Evolutionary conservation across 257 asterid species (phyloP), one percentile per base, ranked within the genome.

Genomic region (Nicotiana tabacum): DNA sequence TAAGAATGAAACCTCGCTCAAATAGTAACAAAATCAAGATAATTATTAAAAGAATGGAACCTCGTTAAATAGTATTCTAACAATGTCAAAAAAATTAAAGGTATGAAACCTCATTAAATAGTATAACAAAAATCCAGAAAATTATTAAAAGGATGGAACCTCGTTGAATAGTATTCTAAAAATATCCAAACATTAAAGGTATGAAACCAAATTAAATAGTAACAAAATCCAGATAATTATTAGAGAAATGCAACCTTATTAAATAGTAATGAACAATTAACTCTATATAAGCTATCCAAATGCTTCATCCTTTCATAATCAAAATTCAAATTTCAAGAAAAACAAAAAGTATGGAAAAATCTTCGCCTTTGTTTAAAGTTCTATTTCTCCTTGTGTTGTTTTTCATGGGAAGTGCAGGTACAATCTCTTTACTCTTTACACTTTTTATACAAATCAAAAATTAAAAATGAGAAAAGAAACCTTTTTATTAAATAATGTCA

Each of bases 401-500:
- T 72, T 72, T 46, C 60, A 46, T 72, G 60, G 37, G 37, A 21
- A 46, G 6, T 72, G 60, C 78, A 72, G 78, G 78, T 72, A 72
- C 30, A 17, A 24, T 46, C 37, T 72, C 69, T 62, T 61, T 61
- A 1, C 16, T 61, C 1, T 9, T 58, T 17, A 2, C 5, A 1
- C 24, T 60, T 21, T 21, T 7, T 9, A 2, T 21, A 60, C 32
- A 17, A 60, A n/a, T 60, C 66, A 2, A n/a, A 29, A 60, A 21
- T 21, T 30, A 21, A n/a, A n/a, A 60, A 7, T 6, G 7, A 17
- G 2, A 16, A 56, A 4, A 56, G 2, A 16, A 35, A 35, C 39
- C 39, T 5, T 35, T 4, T 5, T 56, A 6, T 56, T 56, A 16
- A 18, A 29, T 21, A 60, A 29, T 61, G 15, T 57, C 10, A 18